phyloP scores from a whole-genome alignment of 257 asterid species.

The Salvia miltiorrhiza region DNA sequence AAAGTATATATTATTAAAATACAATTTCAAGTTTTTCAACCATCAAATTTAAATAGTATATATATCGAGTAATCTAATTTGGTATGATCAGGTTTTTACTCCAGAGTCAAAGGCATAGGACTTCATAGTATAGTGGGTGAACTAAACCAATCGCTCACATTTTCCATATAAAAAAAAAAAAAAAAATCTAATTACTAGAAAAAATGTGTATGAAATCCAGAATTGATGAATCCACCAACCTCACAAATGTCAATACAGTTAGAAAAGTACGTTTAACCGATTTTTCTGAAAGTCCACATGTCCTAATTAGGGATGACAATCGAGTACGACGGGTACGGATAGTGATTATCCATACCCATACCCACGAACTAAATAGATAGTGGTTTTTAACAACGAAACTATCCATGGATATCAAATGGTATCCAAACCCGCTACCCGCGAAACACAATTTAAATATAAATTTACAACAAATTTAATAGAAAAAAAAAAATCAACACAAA shows the following conservation, averaged over 20 bases:
- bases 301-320: too few species aligned
- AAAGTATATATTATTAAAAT: too few species aligned
- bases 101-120: background rate
- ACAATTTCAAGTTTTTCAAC: too few species aligned
- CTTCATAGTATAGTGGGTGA: conserved; percentile 46
- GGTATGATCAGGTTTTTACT: background rate
- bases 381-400: too few species aligned
- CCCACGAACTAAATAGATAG: too few species aligned
- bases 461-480: too few species aligned
- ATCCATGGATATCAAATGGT: too few species aligned
- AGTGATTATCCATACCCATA: too few species aligned
- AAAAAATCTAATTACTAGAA: background rate
- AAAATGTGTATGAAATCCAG: background rate
- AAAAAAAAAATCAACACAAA: too few species aligned
- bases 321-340: too few species aligned
- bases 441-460: too few species aligned
- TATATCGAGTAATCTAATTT: background rate
- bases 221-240: conserved; percentile 35
- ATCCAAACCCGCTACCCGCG: too few species aligned
- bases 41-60: background rate
- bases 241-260: conserved; percentile 36
- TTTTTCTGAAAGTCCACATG: conserved; percentile 16
- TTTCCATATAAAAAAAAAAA: background rate
- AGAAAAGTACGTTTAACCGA: conserved; percentile 43
- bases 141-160: conserved; percentile 31